Evolutionary conservation across 164 flowering plant genomes (phyloP).

Genomic region (Warburgia ugandensis): DNA sequence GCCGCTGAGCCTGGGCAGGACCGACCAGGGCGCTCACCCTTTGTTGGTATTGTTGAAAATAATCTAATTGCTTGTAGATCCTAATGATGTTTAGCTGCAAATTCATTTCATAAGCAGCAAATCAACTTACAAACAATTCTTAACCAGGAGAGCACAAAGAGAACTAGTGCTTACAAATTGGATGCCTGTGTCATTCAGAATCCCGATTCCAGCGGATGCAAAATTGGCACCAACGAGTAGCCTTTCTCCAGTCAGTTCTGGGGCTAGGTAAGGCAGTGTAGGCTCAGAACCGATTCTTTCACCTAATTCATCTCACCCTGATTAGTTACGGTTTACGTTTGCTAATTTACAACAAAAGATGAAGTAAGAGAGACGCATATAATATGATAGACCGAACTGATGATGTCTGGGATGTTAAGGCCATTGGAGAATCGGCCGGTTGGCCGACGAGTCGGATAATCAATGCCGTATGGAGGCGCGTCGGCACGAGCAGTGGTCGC

Average conservation of each 20-base stretch:
- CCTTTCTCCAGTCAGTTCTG: constrained; percentile 44
- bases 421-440: constrained; percentile 92
- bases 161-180: constrained; percentile 96
- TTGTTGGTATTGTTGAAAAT: constrained; percentile 47
- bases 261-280: constrained; percentile 57
- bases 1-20: constrained; percentile 16
- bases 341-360: too few species aligned
- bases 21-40: constrained; percentile 39
- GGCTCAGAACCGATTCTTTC: constrained; percentile 41
- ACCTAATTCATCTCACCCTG: constrained; percentile 25
- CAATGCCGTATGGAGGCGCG: constrained; percentile 71
- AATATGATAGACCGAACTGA: constrained; percentile 31
- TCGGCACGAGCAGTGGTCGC: constrained; percentile 73
- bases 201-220: constrained; percentile 86
- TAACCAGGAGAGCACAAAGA: too few species aligned
- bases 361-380: background rate
- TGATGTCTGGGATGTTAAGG: constrained; percentile 67
- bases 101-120: too few species aligned
- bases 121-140: too few species aligned
- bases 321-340: background rate
- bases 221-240: constrained; percentile 81
- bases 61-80: constrained; percentile 34
- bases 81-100: constrained; percentile 56
- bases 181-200: constrained; percentile 77
- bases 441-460: constrained; percentile 54